Percentiles rank a stretch among this genome's conserved stretches.
Conservation (phyloP, 441 rosid species). For the Croton laevigatus region DNA sequence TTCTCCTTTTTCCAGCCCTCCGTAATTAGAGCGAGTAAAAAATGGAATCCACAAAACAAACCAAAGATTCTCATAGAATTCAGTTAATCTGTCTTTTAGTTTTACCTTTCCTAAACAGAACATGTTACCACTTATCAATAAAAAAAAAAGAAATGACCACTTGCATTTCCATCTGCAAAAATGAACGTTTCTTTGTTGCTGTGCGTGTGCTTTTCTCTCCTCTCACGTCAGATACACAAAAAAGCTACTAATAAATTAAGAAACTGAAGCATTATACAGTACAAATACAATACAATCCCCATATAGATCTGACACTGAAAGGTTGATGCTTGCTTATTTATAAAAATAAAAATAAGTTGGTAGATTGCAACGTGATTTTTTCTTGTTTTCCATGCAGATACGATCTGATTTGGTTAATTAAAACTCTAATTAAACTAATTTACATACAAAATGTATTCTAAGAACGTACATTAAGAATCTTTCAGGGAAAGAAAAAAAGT, state of each 20-base stretch:
- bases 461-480: too few relatives aligned
- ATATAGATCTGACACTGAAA: background rate
- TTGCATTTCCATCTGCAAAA: constrained; percentile 43
- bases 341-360: background rate
- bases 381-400: background rate
- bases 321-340: background rate
- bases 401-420: background rate
- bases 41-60: background rate
- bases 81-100: constrained; percentile 24
- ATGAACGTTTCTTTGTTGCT: constrained; percentile 67
- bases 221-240: constrained; percentile 3
- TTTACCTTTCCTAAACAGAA: background rate
- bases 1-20: too few relatives aligned
- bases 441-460: too few relatives aligned
- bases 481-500: too few relatives aligned
- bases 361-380: background rate
- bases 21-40: background rate
- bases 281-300: background rate
- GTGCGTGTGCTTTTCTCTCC: constrained; percentile 6
- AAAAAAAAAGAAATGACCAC: background rate
- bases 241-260: background rate
- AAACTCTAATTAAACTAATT: too few relatives aligned
- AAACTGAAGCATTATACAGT: too few relatives aligned
- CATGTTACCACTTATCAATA: background rate
- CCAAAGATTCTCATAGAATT: constrained; percentile 28